A percentile compares a stretch with the other conserved stretches of the same genome.
Conservation (phyloP, 177 flowering plant species). For the Vitis hybrid region DNA sequence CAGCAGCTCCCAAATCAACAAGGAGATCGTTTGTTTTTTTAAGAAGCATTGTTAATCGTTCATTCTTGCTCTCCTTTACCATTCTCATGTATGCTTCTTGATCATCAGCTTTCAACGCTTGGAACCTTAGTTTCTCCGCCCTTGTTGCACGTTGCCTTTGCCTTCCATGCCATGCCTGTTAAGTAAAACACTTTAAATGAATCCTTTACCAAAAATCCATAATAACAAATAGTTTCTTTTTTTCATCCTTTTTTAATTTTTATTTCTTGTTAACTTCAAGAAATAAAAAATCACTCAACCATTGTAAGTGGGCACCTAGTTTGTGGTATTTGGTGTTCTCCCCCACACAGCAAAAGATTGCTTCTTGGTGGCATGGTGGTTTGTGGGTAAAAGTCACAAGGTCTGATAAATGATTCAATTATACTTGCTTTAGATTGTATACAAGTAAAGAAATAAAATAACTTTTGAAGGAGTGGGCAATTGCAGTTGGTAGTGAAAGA, state of each 20-base stretch:
- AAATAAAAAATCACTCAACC: no score
- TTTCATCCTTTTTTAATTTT: neutral
- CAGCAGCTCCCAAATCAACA: slow-evolving; percentile 90
- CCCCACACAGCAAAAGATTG: no score
- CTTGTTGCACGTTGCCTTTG: slow-evolving; percentile 95
- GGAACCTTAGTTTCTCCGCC: slow-evolving; percentile 88
- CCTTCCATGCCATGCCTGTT: slow-evolving; percentile 95
- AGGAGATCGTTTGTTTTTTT: slow-evolving; percentile 94
- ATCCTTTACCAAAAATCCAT: neutral
- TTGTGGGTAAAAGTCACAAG: no score
- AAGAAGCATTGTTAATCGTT: slow-evolving; percentile 84
- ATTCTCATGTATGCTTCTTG: slow-evolving; percentile 96
- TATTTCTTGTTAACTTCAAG: neutral
- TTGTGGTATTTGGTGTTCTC: no score
- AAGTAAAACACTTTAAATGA: neutral
- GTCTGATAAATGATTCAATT: no score
- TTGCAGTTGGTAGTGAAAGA: no score
- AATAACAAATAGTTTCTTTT: neutral
- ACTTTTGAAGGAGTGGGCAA: no score
- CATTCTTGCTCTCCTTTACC: slow-evolving; percentile 99
- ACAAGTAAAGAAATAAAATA: no score
- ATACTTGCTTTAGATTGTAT: no score
- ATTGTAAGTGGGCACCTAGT: no score
- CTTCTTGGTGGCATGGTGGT: no score
- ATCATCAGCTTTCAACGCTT: slow-evolving; percentile 92